phyloP scores from a whole-genome alignment of 306 rosid genomes.

The Styphnolobium japonicum region DNA sequence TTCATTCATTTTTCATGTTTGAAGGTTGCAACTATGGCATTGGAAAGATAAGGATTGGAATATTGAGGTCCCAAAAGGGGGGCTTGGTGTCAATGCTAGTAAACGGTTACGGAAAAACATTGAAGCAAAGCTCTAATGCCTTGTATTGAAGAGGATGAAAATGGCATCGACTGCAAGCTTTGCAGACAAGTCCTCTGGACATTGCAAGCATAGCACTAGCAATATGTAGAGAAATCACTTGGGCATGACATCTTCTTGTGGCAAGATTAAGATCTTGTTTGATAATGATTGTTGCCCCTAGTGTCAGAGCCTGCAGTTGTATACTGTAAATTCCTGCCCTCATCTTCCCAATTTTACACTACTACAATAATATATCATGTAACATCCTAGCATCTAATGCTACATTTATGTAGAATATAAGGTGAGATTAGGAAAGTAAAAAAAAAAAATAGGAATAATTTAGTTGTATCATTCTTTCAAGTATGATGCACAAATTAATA shows the following conservation, averaged over 20 bases:
- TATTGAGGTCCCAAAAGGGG: conserved; percentile 50
- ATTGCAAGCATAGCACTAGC: conserved; percentile 62
- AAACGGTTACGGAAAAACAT: conserved; percentile 63
- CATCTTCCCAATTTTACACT: no score
- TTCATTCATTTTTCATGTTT: no score
- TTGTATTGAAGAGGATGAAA: conserved; percentile 70
- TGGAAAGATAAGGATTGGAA: conserved; percentile 44
- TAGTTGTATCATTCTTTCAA: no score
- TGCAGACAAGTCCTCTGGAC: conserved; percentile 45
- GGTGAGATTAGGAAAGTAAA: no score
- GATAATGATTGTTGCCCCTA: conserved; percentile 41
- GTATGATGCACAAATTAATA: no score
- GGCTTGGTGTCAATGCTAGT: conserved; percentile 50
- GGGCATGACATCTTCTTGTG: conserved; percentile 58
- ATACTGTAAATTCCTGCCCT: conserved; percentile 54
- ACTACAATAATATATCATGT: no score
- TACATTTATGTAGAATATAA: no score
- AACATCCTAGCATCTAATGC: no score
- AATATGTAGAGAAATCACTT: conserved; percentile 66
- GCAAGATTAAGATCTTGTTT: conserved; percentile 52
- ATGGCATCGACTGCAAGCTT: conserved; percentile 59
- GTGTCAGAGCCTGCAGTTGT: conserved; percentile 46
- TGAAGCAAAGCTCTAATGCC: conserved; percentile 67
- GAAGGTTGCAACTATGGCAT: conserved; percentile 63
- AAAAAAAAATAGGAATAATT: no score